Percentiles rank a stretch among this genome's conserved stretches.
phyloP scores from a whole-genome alignment of 176 grass and related monocot species.

The Urochloa ruziziensis region DNA sequence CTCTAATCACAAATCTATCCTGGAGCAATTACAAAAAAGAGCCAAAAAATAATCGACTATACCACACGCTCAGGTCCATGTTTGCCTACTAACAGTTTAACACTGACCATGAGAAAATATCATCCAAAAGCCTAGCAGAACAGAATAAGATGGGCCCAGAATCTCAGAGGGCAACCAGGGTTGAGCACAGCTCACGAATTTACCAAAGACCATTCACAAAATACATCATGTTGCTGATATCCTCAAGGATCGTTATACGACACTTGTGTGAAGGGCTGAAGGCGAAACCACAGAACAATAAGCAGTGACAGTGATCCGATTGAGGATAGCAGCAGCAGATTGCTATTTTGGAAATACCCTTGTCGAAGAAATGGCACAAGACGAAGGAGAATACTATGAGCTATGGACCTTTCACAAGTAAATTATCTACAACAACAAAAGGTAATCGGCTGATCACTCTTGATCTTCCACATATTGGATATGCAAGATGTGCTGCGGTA shows the following conservation, averaged over 20 bases:
- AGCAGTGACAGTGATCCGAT: slow-evolving; percentile 30
- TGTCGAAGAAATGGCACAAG: background rate
- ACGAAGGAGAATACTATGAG: slow-evolving; percentile 21
- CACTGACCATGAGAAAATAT: slow-evolving; percentile 3
- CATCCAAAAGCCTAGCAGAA: background rate
- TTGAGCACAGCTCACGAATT: slow-evolving; percentile 3
- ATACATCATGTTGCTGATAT: slow-evolving; percentile 51
- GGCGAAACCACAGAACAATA: background rate
- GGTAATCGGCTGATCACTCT: background rate
- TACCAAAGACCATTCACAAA: slow-evolving; percentile 29
- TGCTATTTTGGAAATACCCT: slow-evolving; percentile 14
- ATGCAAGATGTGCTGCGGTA: slow-evolving; percentile 6
- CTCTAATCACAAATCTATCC: slow-evolving; percentile 47
- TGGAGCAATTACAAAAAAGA: slow-evolving; percentile 10
- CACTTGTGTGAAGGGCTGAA: slow-evolving; percentile 6
- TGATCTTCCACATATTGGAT: slow-evolving; percentile 29
- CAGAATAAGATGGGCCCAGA: background rate
- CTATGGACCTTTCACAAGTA: slow-evolving; percentile 57
- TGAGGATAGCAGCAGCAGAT: slow-evolving; percentile 52
- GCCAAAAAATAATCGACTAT: slow-evolving; percentile 32
- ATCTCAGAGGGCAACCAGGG: background rate
- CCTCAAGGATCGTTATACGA: slow-evolving; percentile 23
- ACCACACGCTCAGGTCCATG: slow-evolving; percentile 30
- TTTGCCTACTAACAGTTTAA: slow-evolving; percentile 15
- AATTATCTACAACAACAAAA: slow-evolving; percentile 63